Conservation (phyloP, 306 rosid genomes). For the Spatholobus suberectus region DNA sequence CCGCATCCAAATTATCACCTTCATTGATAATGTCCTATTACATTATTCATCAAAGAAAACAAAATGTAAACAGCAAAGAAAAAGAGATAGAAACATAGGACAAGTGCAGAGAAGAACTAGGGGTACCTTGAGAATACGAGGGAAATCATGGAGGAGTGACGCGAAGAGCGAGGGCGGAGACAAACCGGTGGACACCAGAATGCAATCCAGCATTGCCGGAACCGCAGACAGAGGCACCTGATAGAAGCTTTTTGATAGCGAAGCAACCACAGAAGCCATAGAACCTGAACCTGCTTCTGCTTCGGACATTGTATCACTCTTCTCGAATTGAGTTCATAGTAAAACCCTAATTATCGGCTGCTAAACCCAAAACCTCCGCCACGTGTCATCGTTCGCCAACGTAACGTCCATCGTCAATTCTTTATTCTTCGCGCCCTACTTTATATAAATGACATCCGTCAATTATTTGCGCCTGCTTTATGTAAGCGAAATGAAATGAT, state of each 20-base stretch:
- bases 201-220: conserved; percentile 78
- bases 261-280: conserved; percentile 57
- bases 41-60: conserved; percentile 21
- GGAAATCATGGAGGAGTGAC: conserved; percentile 65
- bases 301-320: conserved; percentile 43
- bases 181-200: conserved; percentile 66
- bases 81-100: background rate
- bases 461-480: too few relatives aligned
- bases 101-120: background rate
- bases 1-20: conserved; percentile 57
- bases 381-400: background rate
- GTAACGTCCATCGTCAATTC: background rate
- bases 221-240: conserved; percentile 74
- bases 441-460: too few relatives aligned
- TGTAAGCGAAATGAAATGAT: too few relatives aligned
- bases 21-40: conserved; percentile 54
- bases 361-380: conserved; percentile 34
- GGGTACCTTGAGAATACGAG: conserved; percentile 62
- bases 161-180: conserved; percentile 62
- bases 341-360: conserved; percentile 40
- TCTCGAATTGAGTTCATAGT: background rate
- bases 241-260: conserved; percentile 63
- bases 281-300: conserved; percentile 35
- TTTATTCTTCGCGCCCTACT: conserved; percentile 37
- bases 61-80: conserved; percentile 7